These are phyloP conservation scores for Avena eriantha DNA, from an alignment of 176 grass and related monocot genomes.

Conservation along the genomic window DNA sequence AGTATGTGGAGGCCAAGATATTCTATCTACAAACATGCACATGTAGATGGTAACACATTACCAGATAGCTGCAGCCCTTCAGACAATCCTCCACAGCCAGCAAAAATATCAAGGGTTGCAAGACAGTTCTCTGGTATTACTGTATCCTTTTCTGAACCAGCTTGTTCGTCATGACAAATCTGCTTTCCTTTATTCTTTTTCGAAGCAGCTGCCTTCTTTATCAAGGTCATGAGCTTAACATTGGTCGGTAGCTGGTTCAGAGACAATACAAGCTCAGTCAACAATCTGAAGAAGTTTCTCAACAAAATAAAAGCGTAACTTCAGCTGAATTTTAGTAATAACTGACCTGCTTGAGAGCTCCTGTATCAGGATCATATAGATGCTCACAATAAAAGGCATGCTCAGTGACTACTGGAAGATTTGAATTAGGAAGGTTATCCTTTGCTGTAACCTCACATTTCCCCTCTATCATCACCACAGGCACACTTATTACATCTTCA, in stretches of 20 bases:
- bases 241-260: slow-evolving; percentile 56
- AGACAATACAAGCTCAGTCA: slow-evolving; percentile 12
- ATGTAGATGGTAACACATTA: slow-evolving; percentile 39
- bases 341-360: slow-evolving; percentile 91
- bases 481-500: slow-evolving; percentile 77
- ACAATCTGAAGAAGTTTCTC: neutral
- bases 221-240: slow-evolving; percentile 44
- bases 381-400: slow-evolving; percentile 94
- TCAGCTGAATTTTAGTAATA: slow-evolving; percentile 30
- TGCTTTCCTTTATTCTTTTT: slow-evolving; percentile 79
- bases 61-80: slow-evolving; percentile 71
- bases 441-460: slow-evolving; percentile 90
- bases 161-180: slow-evolving; percentile 47
- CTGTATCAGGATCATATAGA: slow-evolving; percentile 80
- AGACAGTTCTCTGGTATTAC: slow-evolving; percentile 44
- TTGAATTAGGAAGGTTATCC: slow-evolving; percentile 66
- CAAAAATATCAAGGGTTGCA: slow-evolving; percentile 78
- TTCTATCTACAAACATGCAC: slow-evolving; percentile 3
- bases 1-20: neutral
- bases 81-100: slow-evolving; percentile 82
- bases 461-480: slow-evolving; percentile 78
- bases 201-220: slow-evolving; percentile 38
- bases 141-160: slow-evolving; percentile 50
- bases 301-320: neutral
- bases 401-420: slow-evolving; percentile 71